Base-by-base conservation (phyloP, 306 rosid genomes). In the Begonia loranthoides region DNA sequence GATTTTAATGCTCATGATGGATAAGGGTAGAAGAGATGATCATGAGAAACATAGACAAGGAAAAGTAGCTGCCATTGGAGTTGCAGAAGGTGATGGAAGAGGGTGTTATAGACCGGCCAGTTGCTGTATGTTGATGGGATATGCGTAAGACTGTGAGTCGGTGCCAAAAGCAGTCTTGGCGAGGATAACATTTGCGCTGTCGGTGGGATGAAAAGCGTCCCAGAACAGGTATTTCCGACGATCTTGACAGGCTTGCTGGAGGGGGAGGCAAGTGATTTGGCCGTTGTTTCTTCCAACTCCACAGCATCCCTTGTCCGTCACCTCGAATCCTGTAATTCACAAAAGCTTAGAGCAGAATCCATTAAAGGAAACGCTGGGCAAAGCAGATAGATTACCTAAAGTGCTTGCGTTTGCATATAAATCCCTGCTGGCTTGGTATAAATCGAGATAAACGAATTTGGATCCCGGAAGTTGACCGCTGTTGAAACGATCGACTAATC, bases 131-230 rank as follows among this genome's bases (percentile, higher is more conserved):
- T 78, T 90, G 7, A 90, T 78, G 41, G 97, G 97, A 64, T 67
- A 72, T 15, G 92, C 62, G 64, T 78, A 90, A 12, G 94, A 62
- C 22, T 44, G 46, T 34, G 76, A 8, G 45, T 57, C 61, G 53
- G 85, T 69, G 46, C 15, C 62, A 57, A 66, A 82, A 1, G 87
- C 40, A 13, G 73, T 66, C 65, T 69, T 74, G 15, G 87, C 95
- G 7, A 82, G 45, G 11, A 71, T 46, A 17, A 74, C 63, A 60
- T 90, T 90, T 14, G 95, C 95, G 34, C 41, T 9, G 46, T 86
- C 95, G 5, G 95, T 86, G 2, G 95, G 94, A 69, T 90, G 94
- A 53, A 90, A 90, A 11, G 99, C 86, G 64, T 82, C 99, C 99
- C 92, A 90, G 45, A 82, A 90, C 62, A 85, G 65, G 77, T 90